Evolutionary conservation across 2,329 filamentous ascomycete genomes (phyloP), one percentile per base, ranked within the genome.

Genomic region (Gliomastix tumulicola): DNA sequence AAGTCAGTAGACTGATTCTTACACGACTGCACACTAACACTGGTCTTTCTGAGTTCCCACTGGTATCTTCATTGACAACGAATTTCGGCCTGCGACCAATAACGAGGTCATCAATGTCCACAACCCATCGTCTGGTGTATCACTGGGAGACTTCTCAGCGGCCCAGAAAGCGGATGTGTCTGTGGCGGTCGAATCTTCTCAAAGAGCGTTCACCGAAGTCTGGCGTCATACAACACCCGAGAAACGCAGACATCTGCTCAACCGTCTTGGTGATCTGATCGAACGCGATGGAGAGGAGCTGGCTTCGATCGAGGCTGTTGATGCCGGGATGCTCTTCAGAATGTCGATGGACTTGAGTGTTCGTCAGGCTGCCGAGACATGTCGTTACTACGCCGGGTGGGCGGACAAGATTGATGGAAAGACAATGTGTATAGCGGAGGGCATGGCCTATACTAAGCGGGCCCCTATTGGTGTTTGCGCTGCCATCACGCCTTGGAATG

Each of bases 231-330:
- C 89, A 21, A 59, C 78, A 10, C 70, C 66, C 6, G 77, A 77
- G 7, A 79, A 83, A 21, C 77, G 85, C 22, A 84, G 83, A 27
- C 69, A 69, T 22, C 57, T 90, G 36, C 72, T 92, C 68, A 71
- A 70, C 54, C 84, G 79, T 53, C 73, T 92, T 11, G 79, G 82
- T 9, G 74, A 84, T 35, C 65, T 92, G 18, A 65, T 88, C 18
- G 79, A 85, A 43, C 56, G 79, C 51, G 68, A 90, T 52, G 69
- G 66, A 21, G 63, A 66, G 22, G 37, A 48, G 1, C 50, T 71
- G 5, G 66, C 66, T 5, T 68, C 67, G 3, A 56, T 71, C 7
- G 86, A 94, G 60, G 85, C 87, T 0, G 90, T 84, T 84, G 85
- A 92, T 52, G 89, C 88, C 48, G 86, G 83, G 55, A 59, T 58